Evolutionary conservation across 108 stramenopile species (phyloP).

Genomic region (Tribonema minus): DNA sequence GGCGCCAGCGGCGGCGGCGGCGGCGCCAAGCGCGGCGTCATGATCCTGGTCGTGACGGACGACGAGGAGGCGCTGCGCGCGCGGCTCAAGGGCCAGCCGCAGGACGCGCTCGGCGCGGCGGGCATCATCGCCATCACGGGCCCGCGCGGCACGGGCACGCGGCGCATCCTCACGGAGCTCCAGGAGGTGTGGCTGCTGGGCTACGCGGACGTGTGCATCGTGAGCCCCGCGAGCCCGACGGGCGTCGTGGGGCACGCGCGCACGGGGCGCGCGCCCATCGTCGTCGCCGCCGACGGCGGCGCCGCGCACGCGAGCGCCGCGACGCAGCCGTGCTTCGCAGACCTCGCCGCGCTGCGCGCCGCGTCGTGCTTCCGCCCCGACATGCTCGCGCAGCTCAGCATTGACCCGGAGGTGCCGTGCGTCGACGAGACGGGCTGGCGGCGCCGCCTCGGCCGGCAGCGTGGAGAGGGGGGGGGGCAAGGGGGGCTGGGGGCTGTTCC

Average conservation of each 20-base stretch:
- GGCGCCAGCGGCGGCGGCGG: too few relatives aligned
- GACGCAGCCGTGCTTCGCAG: constrained; percentile 31
- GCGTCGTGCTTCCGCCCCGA: constrained; percentile 7
- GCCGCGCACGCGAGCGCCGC: constrained; percentile 19
- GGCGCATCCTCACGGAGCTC: constrained; percentile 25
- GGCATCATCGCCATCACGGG: constrained; percentile 38
- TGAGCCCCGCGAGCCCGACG: constrained; percentile 13
- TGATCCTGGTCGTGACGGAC: constrained; percentile 26
- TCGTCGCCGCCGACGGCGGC: constrained; percentile 15
- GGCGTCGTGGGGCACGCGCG: constrained; percentile 36
- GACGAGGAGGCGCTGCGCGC: constrained; percentile 26
- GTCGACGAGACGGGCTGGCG: constrained; percentile 9
- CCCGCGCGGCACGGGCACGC: constrained; percentile 20
- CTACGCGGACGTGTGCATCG: constrained; percentile 21
- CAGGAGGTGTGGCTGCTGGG: constrained; percentile 29
- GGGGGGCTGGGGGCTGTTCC: too few relatives aligned
- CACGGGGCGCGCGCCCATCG: constrained; percentile 29
- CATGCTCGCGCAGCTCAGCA: constrained; percentile 16
- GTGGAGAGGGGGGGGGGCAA: too few relatives aligned
- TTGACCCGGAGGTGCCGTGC: constrained; percentile 30
- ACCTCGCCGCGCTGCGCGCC: constrained; percentile 5
- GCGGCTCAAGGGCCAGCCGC: constrained; percentile 3
- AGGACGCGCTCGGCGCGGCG: constrained; percentile 27
- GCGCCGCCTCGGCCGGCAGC: too few relatives aligned
- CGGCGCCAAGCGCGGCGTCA: too few relatives aligned